A percentile compares a stretch with the other conserved stretches of the same genome.
phyloP scores from a whole-genome alignment of 2,329 filamentous ascomycete species.

The Rhynchosporium graminicola region DNA sequence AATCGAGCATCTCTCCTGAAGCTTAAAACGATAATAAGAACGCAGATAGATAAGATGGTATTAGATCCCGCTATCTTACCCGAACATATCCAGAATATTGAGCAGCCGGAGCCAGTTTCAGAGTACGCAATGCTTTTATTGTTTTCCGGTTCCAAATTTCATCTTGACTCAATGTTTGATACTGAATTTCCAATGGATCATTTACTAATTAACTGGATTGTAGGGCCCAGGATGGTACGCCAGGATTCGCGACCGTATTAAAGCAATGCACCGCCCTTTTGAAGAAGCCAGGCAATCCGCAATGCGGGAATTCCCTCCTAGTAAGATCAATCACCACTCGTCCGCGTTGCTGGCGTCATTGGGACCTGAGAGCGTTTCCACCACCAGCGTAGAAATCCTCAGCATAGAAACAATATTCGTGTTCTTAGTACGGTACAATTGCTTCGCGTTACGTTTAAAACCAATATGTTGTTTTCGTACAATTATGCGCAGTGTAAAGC shows the following conservation, averaged over 20 bases:
- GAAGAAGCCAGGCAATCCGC: background rate
- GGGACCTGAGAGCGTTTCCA: background rate
- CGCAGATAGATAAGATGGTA: background rate
- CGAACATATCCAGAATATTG: background rate
- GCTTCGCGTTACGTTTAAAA: no score
- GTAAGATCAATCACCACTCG: background rate
- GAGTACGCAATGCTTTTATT: background rate
- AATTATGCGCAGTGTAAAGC: no score
- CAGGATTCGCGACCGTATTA: background rate
- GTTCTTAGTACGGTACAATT: no score
- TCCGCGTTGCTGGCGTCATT: background rate
- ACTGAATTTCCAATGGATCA: background rate
- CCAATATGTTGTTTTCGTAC: no score
- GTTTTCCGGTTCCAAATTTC: background rate
- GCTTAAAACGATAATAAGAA: conserved; percentile 1
- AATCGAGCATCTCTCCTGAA: background rate
- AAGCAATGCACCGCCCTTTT: background rate
- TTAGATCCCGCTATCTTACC: background rate
- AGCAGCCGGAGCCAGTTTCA: background rate
- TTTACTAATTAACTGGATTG: background rate
- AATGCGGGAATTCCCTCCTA: background rate
- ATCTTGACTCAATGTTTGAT: background rate
- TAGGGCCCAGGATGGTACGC: background rate
- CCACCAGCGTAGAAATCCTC: no score
- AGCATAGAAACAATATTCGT: no score